A percentile compares a stretch with the other conserved stretches of the same genome.
Conservation (phyloP, 768 basidiomycete genomes). For the Lyophyllum semitale region DNA sequence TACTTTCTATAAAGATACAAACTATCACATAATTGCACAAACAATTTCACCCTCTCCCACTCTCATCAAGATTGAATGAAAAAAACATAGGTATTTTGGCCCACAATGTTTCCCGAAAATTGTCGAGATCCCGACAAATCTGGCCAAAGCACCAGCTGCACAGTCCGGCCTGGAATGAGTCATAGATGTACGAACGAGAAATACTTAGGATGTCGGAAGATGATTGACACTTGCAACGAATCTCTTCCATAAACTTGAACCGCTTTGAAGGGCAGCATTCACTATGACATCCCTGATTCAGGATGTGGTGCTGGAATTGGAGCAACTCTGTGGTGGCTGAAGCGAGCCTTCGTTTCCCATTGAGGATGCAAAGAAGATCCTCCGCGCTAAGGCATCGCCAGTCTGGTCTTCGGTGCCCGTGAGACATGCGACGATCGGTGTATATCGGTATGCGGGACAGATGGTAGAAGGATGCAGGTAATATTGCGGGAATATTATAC, state of each 20-base stretch:
- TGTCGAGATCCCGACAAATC: background rate
- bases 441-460: background rate
- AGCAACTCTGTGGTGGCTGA: background rate
- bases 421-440: background rate
- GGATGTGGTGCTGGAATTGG: background rate
- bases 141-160: background rate
- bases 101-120: background rate
- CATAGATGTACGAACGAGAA: background rate
- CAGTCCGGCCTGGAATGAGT: background rate
- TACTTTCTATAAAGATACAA: no score
- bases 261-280: background rate
- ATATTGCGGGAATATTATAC: slow-evolving; percentile 1
- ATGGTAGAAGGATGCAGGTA: slow-evolving; percentile 10
- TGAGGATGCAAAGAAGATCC: background rate
- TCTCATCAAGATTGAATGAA: background rate
- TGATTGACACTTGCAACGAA: background rate
- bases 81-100: background rate
- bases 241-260: background rate
- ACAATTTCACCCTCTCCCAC: no score
- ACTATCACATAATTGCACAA: no score
- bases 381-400: background rate
- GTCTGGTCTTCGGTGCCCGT: no score
- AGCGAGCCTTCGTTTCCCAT: background rate
- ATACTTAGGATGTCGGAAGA: background rate
- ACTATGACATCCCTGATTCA: background rate